Evolutionary conservation across 805 yeast genomes (phyloP).

Genomic region (Clavispora phyllophila): DNA sequence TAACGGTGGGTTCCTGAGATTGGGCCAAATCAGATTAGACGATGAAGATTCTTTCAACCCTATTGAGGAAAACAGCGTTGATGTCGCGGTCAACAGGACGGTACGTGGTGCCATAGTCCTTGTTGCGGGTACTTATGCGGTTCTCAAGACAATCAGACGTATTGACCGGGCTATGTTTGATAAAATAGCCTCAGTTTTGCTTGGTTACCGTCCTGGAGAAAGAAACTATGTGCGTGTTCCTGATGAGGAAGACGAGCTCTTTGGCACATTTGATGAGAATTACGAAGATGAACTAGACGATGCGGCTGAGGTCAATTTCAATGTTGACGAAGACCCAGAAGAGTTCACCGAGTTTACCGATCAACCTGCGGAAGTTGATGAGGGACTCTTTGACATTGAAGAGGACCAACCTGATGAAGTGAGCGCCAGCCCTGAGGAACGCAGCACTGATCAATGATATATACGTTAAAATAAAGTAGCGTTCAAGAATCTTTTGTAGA

Average conservation of each 20-base stretch:
- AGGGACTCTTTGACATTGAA: conserved; percentile 28
- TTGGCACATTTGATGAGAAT: conserved; percentile 37
- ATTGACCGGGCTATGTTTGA: conserved; percentile 32
- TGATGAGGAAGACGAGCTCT: conserved; percentile 37
- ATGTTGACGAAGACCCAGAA: conserved; percentile 17
- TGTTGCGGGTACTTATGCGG: conserved; percentile 37
- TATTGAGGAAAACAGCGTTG: conserved; percentile 60
- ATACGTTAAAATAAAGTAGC: neutral
- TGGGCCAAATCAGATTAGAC: conserved; percentile 84
- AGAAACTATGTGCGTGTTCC: conserved; percentile 41
- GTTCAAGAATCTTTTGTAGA: neutral
- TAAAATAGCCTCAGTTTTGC: conserved; percentile 22
- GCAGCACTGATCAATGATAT: neutral
- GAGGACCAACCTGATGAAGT: conserved; percentile 23
- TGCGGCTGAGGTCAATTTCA: conserved; percentile 23
- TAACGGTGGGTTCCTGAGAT: conserved; percentile 68
- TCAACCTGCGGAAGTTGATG: conserved; percentile 13
- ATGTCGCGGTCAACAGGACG: conserved; percentile 52
- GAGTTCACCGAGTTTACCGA: conserved; percentile 12
- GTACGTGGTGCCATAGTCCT: conserved; percentile 53
- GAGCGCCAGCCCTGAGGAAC: neutral
- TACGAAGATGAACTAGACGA: conserved; percentile 35
- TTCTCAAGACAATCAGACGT: conserved; percentile 28
- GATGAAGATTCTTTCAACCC: conserved; percentile 52
- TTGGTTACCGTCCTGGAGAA: conserved; percentile 35